Evolutionary conservation across 257 asterid genomes (phyloP), one percentile per base, ranked within the genome.

Genomic region (Penstemon davidsonii): DNA sequence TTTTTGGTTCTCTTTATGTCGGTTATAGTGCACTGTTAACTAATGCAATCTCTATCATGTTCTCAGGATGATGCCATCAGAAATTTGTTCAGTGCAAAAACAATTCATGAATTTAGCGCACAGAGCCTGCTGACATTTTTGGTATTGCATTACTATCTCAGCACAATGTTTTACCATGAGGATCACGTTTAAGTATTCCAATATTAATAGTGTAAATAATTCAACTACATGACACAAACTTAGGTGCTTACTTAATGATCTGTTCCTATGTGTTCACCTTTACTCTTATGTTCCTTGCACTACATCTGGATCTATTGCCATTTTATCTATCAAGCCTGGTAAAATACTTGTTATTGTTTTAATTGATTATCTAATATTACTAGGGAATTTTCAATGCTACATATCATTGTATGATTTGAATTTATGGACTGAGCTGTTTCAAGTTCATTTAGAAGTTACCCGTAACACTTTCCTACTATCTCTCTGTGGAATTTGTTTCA

Each of bases 11-110:
- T 61, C 4, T 33, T 46, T 9, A 25, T 49, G 75, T 10, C 74
- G 64, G 64, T 60, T 68, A 45, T 55, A 18, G 15, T 40, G n/a
- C 49, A 11, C 40, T 49, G 56, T 69, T 49, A 54, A 66, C 85
- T 89, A 66, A 83, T 77, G 74, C 67, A 42, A 38, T 72, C 51
- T 37, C n/a, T 68, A 10, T 25, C 75, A 33, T 70, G 46, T 59
- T 76, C 79, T 77, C 96, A 94, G 97, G 99, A 94, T 82, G 99
- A 94, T 70, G 99, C 99, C 74, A 94, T 94, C 82, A 88, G 97
- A 81, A 94, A 94, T 79, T 81, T 94, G 79, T 94, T 94, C 79
- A 91, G 99, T 76, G 97, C 97, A 47, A 94, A 94, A 78, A 94
- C 99, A 44, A 88, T 87, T 73, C 96, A 91, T 49, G 99, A 94